Percentiles rank a stretch among this genome's conserved stretches.
Conservation (phyloP, 352 stramenopile genomes). For the Phytophthora constricta region DNA sequence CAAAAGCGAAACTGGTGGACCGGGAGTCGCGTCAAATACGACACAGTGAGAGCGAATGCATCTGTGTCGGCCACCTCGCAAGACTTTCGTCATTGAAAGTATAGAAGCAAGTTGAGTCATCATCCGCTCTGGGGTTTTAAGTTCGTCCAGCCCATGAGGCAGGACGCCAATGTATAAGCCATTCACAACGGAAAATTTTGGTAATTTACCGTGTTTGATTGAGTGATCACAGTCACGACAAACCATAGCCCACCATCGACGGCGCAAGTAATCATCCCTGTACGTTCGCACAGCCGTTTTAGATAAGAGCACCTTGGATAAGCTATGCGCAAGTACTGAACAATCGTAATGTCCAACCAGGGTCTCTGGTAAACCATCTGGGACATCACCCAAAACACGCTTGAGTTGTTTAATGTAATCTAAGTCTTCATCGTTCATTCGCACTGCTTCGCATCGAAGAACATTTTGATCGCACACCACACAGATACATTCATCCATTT, state of each 20-base stretch:
- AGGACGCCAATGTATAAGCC: slow-evolving; percentile 5
- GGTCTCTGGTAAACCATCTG: background rate
- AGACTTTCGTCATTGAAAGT: slow-evolving; percentile 1
- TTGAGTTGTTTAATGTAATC: background rate
- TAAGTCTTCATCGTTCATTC: background rate
- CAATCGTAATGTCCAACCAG: slow-evolving; percentile 2
- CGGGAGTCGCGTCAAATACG: slow-evolving; percentile 4
- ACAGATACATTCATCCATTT: slow-evolving; percentile 13
- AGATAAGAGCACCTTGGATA: too few species aligned
- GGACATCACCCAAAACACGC: too few species aligned
- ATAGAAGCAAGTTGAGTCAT: slow-evolving; percentile 12
- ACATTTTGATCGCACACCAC: background rate
- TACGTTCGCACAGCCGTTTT: background rate
- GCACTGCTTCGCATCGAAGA: background rate
- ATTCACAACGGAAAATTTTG: slow-evolving; percentile 14
- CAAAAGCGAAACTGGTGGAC: background rate
- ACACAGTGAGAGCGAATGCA: slow-evolving; percentile 16
- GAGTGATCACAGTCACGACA: slow-evolving; percentile 3
- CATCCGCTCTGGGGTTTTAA: slow-evolving; percentile 1
- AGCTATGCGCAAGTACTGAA: background rate
- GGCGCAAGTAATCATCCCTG: background rate
- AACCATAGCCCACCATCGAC: too few species aligned
- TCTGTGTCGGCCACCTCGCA: slow-evolving; percentile 8
- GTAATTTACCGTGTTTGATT: slow-evolving; percentile 1
- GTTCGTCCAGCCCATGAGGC: background rate